Conservation (phyloP, 1,284 basidiomycete genomes). For the Rhodotorula sp. region DNA sequence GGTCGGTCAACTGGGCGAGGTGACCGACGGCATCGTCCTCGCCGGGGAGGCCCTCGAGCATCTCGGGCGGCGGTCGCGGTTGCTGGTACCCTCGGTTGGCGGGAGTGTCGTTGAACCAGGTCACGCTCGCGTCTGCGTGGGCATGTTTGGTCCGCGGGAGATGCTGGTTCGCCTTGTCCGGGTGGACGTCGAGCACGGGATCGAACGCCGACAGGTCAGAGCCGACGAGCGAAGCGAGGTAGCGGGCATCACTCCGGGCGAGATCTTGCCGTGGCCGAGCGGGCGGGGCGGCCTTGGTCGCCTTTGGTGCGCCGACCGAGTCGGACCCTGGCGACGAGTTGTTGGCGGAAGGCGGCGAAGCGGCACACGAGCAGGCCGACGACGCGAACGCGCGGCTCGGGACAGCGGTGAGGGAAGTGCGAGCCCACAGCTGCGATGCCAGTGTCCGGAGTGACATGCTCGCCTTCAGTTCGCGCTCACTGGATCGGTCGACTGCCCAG, state of each 20-base stretch:
- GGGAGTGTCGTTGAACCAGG: conserved; percentile 43
- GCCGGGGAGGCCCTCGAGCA: conserved; percentile 24
- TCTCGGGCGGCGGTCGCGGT: conserved; percentile 13
- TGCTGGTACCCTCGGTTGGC: conserved; percentile 31
- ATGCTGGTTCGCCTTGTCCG: conserved; percentile 38
- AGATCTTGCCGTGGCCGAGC: conserved; percentile 25
- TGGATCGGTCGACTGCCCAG: too few species aligned
- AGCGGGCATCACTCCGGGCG: conserved; percentile 11
- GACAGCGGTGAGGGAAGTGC: not conserved
- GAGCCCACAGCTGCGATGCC: not conserved
- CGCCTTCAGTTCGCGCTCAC: too few species aligned
- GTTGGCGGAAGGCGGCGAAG: not conserved
- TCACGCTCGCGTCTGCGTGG: conserved; percentile 28
- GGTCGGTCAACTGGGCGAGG: conserved; percentile 34
- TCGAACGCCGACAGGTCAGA: conserved; percentile 45
- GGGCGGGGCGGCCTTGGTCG: not conserved
- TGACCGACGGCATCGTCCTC: conserved; percentile 38
- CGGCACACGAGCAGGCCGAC: not conserved
- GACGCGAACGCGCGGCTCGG: conserved; percentile 2
- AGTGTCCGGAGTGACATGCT: not conserved
- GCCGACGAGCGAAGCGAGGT: conserved; percentile 22
- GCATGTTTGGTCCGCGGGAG: conserved; percentile 15
- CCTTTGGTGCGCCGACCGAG: not conserved
- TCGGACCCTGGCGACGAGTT: not conserved
- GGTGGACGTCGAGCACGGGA: conserved; percentile 47